Conservation (phyloP, 2,329 filamentous ascomycete genomes). For the Zasmidium angulare region DNA sequence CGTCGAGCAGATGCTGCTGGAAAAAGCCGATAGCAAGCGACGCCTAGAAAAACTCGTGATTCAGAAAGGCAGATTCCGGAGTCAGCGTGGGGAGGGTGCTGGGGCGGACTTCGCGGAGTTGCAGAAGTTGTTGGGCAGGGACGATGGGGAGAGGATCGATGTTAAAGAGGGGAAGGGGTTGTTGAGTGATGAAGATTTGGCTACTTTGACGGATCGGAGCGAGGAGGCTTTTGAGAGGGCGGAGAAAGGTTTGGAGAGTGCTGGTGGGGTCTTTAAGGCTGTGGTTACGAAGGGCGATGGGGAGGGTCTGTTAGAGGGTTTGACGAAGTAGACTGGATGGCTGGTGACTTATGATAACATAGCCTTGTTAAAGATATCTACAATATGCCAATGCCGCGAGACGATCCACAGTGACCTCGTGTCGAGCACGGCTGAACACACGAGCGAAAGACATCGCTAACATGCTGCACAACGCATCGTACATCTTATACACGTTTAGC, state of each 20-base stretch:
- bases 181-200: conserved; percentile 72
- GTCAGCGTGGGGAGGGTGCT: conserved; percentile 48
- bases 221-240: conserved; percentile 68
- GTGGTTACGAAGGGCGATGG: conserved; percentile 72
- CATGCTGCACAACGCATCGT: background rate
- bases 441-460: background rate
- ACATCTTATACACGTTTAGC: background rate
- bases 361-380: too few relatives aligned
- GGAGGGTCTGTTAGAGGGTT: conserved; percentile 48
- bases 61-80: conserved; percentile 79
- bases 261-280: conserved; percentile 52
- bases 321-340: too few relatives aligned
- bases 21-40: conserved; percentile 87
- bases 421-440: background rate
- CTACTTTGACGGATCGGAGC: conserved; percentile 74
- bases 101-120: conserved; percentile 50
- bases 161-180: conserved; percentile 61
- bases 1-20: conserved; percentile 82
- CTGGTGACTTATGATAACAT: too few relatives aligned
- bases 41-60: conserved; percentile 93
- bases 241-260: conserved; percentile 73
- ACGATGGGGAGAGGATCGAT: conserved; percentile 68
- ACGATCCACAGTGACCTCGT: background rate
- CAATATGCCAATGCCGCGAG: too few relatives aligned
- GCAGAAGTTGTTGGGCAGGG: conserved; percentile 48